A percentile compares a stretch with the other conserved stretches of the same genome.
phyloP scores from a whole-genome alignment of 495 filamentous ascomycete genomes.

The Aspergillus baeticus region DNA sequence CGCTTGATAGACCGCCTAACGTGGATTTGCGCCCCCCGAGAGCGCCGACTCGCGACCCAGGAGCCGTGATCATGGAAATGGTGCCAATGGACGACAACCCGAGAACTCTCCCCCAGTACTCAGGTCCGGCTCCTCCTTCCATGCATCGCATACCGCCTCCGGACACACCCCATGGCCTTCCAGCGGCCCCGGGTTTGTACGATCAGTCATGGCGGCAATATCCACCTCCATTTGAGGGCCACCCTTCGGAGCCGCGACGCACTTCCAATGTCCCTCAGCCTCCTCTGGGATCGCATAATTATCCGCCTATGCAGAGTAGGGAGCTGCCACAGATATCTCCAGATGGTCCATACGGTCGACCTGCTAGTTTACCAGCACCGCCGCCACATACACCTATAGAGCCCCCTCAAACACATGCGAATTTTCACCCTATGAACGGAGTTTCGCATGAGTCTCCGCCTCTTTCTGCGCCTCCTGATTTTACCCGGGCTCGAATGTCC shows the following conservation, averaged over 20 bases:
- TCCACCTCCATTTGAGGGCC: conserved; percentile 31
- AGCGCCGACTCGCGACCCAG: conserved; percentile 12
- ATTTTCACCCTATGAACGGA: conserved; percentile 37
- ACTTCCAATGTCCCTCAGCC: conserved; percentile 31
- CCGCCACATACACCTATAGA: conserved; percentile 29
- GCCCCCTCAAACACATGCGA: conserved; percentile 27
- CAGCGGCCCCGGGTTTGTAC: conserved; percentile 29
- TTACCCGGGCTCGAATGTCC: conserved; percentile 32
- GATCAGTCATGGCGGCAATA: conserved; percentile 38
- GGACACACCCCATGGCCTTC: conserved; percentile 28
- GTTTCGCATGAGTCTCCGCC: conserved; percentile 34
- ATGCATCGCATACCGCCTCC: conserved; percentile 38
- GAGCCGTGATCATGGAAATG: conserved; percentile 20
- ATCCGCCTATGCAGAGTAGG: conserved; percentile 33
- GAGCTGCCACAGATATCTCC: conserved; percentile 41
- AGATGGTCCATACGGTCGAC: conserved; percentile 38
- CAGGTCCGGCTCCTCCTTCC: conserved; percentile 16
- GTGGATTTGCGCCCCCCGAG: conserved; percentile 19
- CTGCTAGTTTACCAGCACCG: conserved; percentile 31
- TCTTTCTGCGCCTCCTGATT: conserved; percentile 40
- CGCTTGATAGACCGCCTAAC: conserved; percentile 14
- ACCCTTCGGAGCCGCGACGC: conserved; percentile 34
- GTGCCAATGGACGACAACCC: conserved; percentile 24
- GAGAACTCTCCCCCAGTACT: conserved; percentile 13
- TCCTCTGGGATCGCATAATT: conserved; percentile 29